phyloP scores from a whole-genome alignment of 257 asterid genomes.

The Salvia rosmarinus region DNA sequence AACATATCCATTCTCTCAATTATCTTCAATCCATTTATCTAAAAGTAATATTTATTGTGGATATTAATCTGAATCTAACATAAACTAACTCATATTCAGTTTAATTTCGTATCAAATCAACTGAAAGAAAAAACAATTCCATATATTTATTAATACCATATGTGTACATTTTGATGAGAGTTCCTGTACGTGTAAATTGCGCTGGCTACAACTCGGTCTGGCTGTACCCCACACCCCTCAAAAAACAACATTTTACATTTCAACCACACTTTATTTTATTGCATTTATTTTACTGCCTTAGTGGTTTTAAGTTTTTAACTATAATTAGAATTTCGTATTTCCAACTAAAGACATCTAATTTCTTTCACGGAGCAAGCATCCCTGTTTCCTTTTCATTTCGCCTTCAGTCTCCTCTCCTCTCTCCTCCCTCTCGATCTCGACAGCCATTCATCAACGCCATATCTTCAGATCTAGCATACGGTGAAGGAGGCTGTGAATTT shows the following conservation, averaged over 20 bases:
- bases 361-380: conserved; percentile 30
- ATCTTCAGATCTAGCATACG: conserved; percentile 41
- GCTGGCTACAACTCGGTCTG: too few relatives aligned
- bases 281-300: neutral
- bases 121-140: too few relatives aligned
- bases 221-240: too few relatives aligned
- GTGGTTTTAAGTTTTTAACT: neutral
- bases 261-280: neutral
- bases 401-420: conserved; percentile 34
- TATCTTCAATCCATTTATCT: too few relatives aligned
- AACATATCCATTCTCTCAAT: too few relatives aligned
- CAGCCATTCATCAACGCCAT: conserved; percentile 33
- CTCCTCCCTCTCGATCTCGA: conserved; percentile 34
- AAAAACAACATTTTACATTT: conserved; percentile 12
- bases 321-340: conserved; percentile 30
- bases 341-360: conserved; percentile 45
- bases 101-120: too few relatives aligned
- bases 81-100: too few relatives aligned
- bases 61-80: too few relatives aligned
- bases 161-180: too few relatives aligned
- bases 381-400: conserved; percentile 26
- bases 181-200: too few relatives aligned
- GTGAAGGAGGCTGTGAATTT: conserved; percentile 33
- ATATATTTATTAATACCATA: too few relatives aligned
- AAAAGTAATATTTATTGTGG: too few relatives aligned